These are phyloP conservation scores for Aspergillus bombycis DNA, from an alignment of 2,329 filamentous ascomycete species.

Conservation along the genomic window DNA sequence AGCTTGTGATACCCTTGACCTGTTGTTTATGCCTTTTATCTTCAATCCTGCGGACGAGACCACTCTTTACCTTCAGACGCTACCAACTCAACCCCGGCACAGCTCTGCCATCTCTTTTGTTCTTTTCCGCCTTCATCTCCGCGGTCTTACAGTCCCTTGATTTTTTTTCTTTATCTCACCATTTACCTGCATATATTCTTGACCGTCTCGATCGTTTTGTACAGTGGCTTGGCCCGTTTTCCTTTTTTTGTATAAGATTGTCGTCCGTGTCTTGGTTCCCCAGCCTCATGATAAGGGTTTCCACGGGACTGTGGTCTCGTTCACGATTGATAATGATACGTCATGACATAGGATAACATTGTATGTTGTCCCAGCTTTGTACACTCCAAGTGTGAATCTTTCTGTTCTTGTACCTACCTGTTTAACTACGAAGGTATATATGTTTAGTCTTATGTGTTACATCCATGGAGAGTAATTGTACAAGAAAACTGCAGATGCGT, in stretches of 20 bases:
- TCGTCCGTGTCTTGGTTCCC: slow-evolving; percentile 9
- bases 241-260: slow-evolving; percentile 15
- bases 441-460: slow-evolving; percentile 4
- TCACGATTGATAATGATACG: slow-evolving; percentile 24
- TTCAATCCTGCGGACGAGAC: background rate
- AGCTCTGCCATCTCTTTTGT: slow-evolving; percentile 18
- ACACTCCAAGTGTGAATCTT: slow-evolving; percentile 10
- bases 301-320: slow-evolving; percentile 6
- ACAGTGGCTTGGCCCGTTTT: slow-evolving; percentile 16
- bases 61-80: slow-evolving; percentile 1
- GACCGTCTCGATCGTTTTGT: slow-evolving; percentile 12
- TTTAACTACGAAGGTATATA: slow-evolving; percentile 15
- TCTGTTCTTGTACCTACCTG: slow-evolving; percentile 15
- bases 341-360: slow-evolving; percentile 22
- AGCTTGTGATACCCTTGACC: slow-evolving; percentile 6
- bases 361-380: slow-evolving; percentile 13
- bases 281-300: slow-evolving; percentile 1
- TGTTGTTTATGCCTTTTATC: slow-evolving; percentile 3
- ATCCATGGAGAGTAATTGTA: background rate
- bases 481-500: background rate
- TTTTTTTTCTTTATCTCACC: slow-evolving; percentile 3
- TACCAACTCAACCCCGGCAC: slow-evolving; percentile 6
- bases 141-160: slow-evolving; percentile 14
- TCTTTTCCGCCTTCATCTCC: slow-evolving; percentile 1
- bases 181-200: slow-evolving; percentile 16